Percentiles rank a stretch among this genome's conserved stretches.
Evolutionary conservation across 495 filamentous ascomycete genomes (phyloP).

Genomic region (Penicillium cinerascens): DNA sequence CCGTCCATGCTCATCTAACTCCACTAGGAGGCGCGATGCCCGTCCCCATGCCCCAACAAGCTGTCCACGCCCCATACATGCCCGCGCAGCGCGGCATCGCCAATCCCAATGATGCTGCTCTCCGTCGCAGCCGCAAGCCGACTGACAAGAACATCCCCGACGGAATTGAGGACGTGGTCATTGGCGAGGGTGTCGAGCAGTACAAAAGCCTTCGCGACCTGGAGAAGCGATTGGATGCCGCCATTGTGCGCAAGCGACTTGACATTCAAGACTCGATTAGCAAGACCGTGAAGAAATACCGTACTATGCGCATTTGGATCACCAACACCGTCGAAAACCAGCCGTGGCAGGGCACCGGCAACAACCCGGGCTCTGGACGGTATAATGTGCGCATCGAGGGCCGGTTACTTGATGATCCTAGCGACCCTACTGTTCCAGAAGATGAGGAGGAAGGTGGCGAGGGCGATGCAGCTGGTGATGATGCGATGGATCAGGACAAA

Average conservation of each 20-base stretch:
- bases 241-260: conserved; percentile 90
- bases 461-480: conserved; percentile 23
- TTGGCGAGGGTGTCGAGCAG: conserved; percentile 76
- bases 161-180: conserved; percentile 72
- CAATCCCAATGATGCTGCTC: conserved; percentile 50
- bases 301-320: conserved; percentile 89
- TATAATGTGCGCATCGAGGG: conserved; percentile 94
- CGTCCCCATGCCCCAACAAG: conserved; percentile 38
- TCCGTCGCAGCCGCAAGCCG: conserved; percentile 77
- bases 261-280: conserved; percentile 84
- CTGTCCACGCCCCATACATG: conserved; percentile 41
- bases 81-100: conserved; percentile 40
- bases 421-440: conserved; percentile 39
- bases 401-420: conserved; percentile 74
- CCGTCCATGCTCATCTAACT: conserved; percentile 13
- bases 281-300: conserved; percentile 74
- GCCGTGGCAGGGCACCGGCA: conserved; percentile 69
- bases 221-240: conserved; percentile 85
- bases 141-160: conserved; percentile 94
- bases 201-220: conserved; percentile 82
- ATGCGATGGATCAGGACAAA: conserved; percentile 61
- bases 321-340: conserved; percentile 94
- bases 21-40: conserved; percentile 33
- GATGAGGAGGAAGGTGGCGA: conserved; percentile 58
- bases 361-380: conserved; percentile 49